phyloP scores from a whole-genome alignment of 208 protist genomes.

The Naegleria fowleri region DNA sequence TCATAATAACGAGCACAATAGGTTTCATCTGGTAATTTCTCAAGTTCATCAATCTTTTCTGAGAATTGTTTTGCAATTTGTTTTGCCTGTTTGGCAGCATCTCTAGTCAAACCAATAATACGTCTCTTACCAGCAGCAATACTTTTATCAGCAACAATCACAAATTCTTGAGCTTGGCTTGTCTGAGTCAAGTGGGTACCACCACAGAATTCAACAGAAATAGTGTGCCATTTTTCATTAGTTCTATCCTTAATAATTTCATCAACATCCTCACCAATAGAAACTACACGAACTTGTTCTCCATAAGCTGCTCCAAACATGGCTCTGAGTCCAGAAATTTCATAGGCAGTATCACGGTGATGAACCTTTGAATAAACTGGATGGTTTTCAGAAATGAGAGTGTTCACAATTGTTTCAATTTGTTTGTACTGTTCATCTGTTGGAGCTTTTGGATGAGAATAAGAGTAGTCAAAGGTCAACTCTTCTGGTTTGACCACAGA shows the following conservation, averaged over 20 bases:
- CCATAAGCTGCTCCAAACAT: slow-evolving; percentile 98
- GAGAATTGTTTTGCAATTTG: not conserved
- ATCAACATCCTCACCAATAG: slow-evolving; percentile 80
- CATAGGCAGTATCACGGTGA: slow-evolving; percentile 36
- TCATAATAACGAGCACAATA: not conserved
- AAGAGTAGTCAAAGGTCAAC: slow-evolving; percentile 95
- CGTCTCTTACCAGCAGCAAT: slow-evolving; percentile 61
- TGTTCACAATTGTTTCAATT: slow-evolving; percentile 18
- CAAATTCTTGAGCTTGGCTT: slow-evolving; percentile 71
- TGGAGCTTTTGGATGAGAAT: slow-evolving; percentile 57
- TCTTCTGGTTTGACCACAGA: slow-evolving; percentile 73
- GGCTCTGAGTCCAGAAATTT: slow-evolving; percentile 57
- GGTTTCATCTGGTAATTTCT: not conserved
- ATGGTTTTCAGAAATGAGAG: not conserved
- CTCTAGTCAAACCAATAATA: slow-evolving; percentile 52
- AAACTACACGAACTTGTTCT: slow-evolving; percentile 95
- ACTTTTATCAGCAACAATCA: slow-evolving; percentile 83
- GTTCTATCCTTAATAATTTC: slow-evolving; percentile 74
- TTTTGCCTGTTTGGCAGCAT: not conserved
- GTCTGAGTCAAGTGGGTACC: slow-evolving; percentile 83
- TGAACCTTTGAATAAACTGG: not conserved
- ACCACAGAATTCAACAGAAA: slow-evolving; percentile 95
- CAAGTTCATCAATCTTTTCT: not conserved
- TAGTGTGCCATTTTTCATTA: slow-evolving; percentile 63
- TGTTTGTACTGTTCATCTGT: slow-evolving; percentile 17